A percentile compares a stretch with the other conserved stretches of the same genome.
Evolutionary conservation across 164 flowering plant genomes (phyloP).

Genomic region (Berberis thunbergii): DNA sequence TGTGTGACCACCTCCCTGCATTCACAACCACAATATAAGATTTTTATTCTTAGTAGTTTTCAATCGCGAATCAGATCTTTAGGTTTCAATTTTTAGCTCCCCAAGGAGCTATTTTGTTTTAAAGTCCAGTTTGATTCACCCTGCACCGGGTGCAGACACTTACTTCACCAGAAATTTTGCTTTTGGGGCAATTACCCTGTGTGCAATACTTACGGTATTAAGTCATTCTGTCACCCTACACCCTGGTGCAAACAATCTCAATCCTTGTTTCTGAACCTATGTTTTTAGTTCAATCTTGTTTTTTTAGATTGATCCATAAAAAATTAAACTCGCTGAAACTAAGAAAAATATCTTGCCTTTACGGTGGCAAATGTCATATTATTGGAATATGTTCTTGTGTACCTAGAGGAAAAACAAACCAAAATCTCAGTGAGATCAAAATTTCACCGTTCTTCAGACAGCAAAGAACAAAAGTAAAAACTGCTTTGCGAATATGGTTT

Average conservation of each 20-base stretch:
- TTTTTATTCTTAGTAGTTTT: neutral
- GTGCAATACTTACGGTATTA: too few relatives aligned
- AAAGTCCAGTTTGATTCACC: too few relatives aligned
- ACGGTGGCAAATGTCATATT: constrained; percentile 22
- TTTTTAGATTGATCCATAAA: neutral
- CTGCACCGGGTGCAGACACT: too few relatives aligned
- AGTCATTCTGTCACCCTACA: too few relatives aligned
- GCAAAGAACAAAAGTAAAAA: neutral
- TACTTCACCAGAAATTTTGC: too few relatives aligned
- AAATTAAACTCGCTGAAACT: neutral
- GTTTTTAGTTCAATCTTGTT: neutral
- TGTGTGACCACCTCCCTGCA: constrained; percentile 1
- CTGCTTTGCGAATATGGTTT: neutral
- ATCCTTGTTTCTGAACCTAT: too few relatives aligned
- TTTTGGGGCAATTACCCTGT: too few relatives aligned
- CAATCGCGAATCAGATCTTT: neutral
- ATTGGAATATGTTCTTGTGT: constrained; percentile 21
- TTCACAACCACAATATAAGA: neutral
- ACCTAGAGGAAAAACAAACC: constrained; percentile 12
- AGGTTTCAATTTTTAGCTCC: neutral
- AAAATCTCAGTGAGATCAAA: neutral
- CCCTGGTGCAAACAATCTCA: too few relatives aligned
- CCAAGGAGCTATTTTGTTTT: neutral
- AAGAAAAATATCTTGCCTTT: neutral
- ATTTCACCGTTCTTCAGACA: neutral